Percentiles rank a stretch among this genome's conserved stretches.
Evolutionary conservation across 2,329 filamentous ascomycete species (phyloP).

Genomic region (Talaromyces sp.): DNA sequence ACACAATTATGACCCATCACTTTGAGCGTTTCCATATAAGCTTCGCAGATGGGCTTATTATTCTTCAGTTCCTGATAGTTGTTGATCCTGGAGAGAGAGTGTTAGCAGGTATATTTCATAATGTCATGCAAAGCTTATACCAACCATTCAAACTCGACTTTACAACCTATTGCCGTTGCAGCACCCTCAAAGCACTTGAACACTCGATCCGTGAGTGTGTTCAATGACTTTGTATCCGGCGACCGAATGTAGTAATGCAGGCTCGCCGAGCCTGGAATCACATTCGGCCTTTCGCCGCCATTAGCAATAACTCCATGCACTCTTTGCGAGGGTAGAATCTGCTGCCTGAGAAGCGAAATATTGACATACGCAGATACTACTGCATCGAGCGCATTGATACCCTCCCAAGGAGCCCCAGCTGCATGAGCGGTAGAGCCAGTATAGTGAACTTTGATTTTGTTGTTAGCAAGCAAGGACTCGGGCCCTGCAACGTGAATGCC

Average conservation of each 20-base stretch:
- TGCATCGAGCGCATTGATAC: slow-evolving; percentile 59
- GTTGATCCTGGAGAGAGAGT: slow-evolving; percentile 24
- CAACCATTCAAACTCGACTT: slow-evolving; percentile 31
- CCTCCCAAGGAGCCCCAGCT: slow-evolving; percentile 56
- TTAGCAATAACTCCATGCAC: slow-evolving; percentile 54
- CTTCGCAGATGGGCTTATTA: slow-evolving; percentile 31
- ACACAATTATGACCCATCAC: slow-evolving; percentile 27
- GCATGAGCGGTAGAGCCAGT: slow-evolving; percentile 56
- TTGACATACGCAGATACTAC: slow-evolving; percentile 48
- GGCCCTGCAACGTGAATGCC: slow-evolving; percentile 12
- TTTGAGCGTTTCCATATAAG: slow-evolving; percentile 29
- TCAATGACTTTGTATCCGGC: slow-evolving; percentile 41
- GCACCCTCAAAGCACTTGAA: slow-evolving; percentile 37
- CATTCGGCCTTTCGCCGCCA: slow-evolving; percentile 54
- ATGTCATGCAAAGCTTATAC: slow-evolving; percentile 19
- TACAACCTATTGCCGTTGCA: slow-evolving; percentile 36
- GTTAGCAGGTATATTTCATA: not conserved
- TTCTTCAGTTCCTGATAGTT: slow-evolving; percentile 30
- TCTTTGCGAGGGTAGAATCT: slow-evolving; percentile 53
- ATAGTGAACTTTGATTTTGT: slow-evolving; percentile 33
- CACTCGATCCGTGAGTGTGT: slow-evolving; percentile 28
- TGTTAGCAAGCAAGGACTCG: slow-evolving; percentile 16
- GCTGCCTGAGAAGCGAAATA: slow-evolving; percentile 55
- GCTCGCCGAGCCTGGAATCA: slow-evolving; percentile 54
- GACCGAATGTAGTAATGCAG: slow-evolving; percentile 49